Percentiles rank a stretch among this genome's conserved stretches.
Evolutionary conservation across 192 early-diverging fungal genomes (phyloP).

Genomic region (Coemansia sp.): DNA sequence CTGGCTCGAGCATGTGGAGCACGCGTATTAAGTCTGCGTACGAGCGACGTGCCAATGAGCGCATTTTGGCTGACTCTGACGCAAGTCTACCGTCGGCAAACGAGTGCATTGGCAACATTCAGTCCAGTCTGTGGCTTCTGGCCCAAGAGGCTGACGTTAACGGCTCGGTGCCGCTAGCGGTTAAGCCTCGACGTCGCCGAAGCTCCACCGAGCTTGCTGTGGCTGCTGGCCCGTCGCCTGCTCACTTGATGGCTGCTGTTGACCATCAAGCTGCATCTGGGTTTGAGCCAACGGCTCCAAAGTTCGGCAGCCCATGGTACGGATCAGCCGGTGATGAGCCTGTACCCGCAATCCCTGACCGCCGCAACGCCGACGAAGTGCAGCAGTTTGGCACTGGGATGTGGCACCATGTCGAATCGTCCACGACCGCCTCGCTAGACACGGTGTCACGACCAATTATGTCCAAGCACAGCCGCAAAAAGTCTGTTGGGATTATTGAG

Average conservation of each 20-base stretch:
- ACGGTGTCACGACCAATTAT: constrained; percentile 9
- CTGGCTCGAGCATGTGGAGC: neutral
- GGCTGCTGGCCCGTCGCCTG: constrained; percentile 26
- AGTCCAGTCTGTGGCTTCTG: constrained; percentile 35
- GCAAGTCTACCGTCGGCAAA: constrained; percentile 24
- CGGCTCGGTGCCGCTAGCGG: constrained; percentile 18
- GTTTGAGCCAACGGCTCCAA: constrained; percentile 20
- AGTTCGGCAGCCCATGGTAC: neutral
- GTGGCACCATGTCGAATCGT: constrained; percentile 17
- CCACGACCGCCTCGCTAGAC: neutral
- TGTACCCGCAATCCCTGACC: constrained; percentile 11
- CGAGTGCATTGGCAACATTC: constrained; percentile 32
- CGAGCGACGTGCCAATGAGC: constrained; percentile 15
- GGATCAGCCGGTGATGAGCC: constrained; percentile 6
- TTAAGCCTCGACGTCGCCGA: constrained; percentile 33
- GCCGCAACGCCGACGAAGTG: constrained; percentile 14
- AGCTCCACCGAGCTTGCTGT: constrained; percentile 24
- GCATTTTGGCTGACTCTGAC: constrained; percentile 3
- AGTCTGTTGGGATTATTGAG: constrained; percentile 44
- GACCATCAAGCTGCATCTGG: constrained; percentile 23
- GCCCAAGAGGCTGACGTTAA: constrained; percentile 29
- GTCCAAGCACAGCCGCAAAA: constrained; percentile 40
- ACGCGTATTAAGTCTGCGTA: constrained; percentile 12
- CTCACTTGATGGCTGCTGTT: constrained; percentile 25
- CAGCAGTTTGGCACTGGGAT: constrained; percentile 1